These are phyloP conservation scores for Ceratobasidium sp. DNA, from an alignment of 1,284 basidiomycete genomes.

Conservation along the genomic window DNA sequence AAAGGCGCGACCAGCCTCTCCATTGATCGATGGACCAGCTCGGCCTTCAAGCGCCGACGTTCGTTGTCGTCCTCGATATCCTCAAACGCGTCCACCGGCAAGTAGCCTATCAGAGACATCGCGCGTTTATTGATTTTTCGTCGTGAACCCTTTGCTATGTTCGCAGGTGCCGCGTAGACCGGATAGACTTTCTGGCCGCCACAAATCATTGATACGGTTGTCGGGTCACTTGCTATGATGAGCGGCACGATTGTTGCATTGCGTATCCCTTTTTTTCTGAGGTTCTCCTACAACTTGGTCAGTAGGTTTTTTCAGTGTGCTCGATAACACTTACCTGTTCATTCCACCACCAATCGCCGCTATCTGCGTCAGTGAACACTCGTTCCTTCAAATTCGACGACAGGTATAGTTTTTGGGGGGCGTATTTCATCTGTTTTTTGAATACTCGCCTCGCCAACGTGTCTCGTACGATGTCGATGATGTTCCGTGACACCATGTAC, in stretches of 20 bases:
- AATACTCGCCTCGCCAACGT: background rate
- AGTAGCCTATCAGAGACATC: slow-evolving; percentile 41
- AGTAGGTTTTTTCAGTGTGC: background rate
- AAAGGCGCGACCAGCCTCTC: slow-evolving; percentile 9
- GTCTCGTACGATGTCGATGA: background rate
- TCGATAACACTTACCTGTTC: slow-evolving; percentile 23
- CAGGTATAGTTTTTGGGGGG: background rate
- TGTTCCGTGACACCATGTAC: background rate
- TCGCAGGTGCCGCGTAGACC: too few species aligned
- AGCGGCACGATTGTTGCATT: background rate
- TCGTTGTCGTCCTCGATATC: slow-evolving; percentile 11
- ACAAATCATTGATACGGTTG: background rate
- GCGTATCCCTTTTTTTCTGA: background rate
- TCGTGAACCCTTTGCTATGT: too few species aligned
- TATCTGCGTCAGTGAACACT: background rate
- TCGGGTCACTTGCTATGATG: slow-evolving; percentile 1
- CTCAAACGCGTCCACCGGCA: slow-evolving; percentile 38
- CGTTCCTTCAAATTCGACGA: background rate
- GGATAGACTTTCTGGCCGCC: too few species aligned
- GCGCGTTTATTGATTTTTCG: slow-evolving; percentile 14
- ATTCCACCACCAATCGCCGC: slow-evolving; percentile 14
- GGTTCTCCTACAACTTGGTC: background rate
- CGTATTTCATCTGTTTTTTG: background rate
- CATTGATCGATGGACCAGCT: slow-evolving; percentile 19
- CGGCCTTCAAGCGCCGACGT: background rate